Percentiles rank a stretch among this genome's conserved stretches.
These are phyloP conservation scores for Mariannaea sp. DNA, from an alignment of 2,329 filamentous ascomycete genomes.

Conservation along the genomic window DNA sequence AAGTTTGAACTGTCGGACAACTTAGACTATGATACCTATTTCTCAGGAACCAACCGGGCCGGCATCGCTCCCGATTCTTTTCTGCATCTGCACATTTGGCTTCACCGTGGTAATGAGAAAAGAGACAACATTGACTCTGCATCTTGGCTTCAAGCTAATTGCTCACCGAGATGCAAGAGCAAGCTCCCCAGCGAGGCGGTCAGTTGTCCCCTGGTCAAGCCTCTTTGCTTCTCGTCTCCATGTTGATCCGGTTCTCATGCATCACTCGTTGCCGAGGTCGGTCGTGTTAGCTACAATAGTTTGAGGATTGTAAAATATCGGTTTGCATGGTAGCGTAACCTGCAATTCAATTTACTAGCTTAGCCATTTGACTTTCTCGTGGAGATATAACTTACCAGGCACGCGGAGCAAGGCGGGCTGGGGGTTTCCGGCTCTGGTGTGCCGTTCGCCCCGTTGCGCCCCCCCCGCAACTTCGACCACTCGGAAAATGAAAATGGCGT, in stretches of 20 bases:
- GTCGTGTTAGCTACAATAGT: background rate
- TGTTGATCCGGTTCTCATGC: background rate
- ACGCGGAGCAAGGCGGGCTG: background rate
- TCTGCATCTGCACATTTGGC: background rate
- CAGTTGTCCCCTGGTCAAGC: slow-evolving; percentile 3
- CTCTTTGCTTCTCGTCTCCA: background rate
- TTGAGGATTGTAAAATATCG: too few species aligned
- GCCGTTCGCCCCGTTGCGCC: slow-evolving; percentile 10
- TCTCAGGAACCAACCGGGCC: background rate
- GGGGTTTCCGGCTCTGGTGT: slow-evolving; percentile 10
- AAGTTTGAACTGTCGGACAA: background rate
- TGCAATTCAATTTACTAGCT: too few species aligned
- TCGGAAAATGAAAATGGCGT: background rate
- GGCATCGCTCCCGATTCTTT: background rate
- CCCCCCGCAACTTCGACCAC: slow-evolving; percentile 11
- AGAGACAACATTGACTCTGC: slow-evolving; percentile 13
- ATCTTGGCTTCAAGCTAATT: slow-evolving; percentile 4
- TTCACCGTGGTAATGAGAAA: slow-evolving; percentile 11
- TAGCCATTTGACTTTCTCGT: too few species aligned
- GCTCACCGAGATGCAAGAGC: slow-evolving; percentile 11
- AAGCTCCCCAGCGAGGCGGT: slow-evolving; percentile 12
- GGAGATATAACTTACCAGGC: too few species aligned
- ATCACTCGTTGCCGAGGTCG: background rate
- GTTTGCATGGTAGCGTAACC: background rate
- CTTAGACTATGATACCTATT: too few species aligned